Evolutionary conservation across 2,329 filamentous ascomycete genomes (phyloP).

Genomic region (Thermochaetoides dissita): DNA sequence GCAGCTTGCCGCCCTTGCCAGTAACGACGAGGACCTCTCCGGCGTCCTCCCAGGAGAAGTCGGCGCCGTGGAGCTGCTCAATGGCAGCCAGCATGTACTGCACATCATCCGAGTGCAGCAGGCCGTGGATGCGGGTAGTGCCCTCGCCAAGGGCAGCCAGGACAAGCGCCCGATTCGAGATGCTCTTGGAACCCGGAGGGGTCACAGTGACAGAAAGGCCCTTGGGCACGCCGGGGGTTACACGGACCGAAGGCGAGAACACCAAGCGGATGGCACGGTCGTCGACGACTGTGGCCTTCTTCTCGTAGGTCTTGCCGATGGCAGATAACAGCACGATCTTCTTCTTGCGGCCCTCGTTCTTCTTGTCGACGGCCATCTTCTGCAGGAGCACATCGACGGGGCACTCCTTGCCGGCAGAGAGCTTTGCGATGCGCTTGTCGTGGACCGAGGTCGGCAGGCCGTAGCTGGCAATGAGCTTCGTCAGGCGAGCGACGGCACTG

Average conservation of each 20-base stretch:
- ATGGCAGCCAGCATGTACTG: conserved; percentile 97
- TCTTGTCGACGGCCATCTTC: conserved; percentile 98
- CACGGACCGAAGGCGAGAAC: conserved; percentile 62
- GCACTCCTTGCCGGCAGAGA: conserved; percentile 78
- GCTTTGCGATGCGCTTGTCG: conserved; percentile 67
- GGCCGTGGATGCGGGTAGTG: conserved; percentile 74
- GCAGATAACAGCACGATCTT: conserved; percentile 86
- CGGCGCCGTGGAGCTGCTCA: conserved; percentile 66
- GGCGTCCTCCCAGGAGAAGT: conserved; percentile 85
- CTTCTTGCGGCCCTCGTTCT: conserved; percentile 90
- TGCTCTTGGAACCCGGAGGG: conserved; percentile 92
- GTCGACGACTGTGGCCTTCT: conserved; percentile 74
- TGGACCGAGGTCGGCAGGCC: conserved; percentile 72
- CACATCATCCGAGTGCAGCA: conserved; percentile 92
- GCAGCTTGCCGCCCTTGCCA: conserved; percentile 76
- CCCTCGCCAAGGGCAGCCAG: conserved; percentile 80
- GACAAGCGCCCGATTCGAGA: conserved; percentile 91
- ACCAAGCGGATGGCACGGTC: conserved; percentile 73
- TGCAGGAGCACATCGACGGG: conserved; percentile 71
- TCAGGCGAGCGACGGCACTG: conserved; percentile 74
- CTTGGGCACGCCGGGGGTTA: conserved; percentile 57
- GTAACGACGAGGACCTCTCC: conserved; percentile 82
- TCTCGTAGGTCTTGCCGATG: conserved; percentile 79
- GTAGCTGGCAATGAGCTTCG: conserved; percentile 91
- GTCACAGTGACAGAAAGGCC: conserved; percentile 59